Conservation (phyloP, 495 filamentous ascomycete genomes). For the Xylaria grammica region DNA sequence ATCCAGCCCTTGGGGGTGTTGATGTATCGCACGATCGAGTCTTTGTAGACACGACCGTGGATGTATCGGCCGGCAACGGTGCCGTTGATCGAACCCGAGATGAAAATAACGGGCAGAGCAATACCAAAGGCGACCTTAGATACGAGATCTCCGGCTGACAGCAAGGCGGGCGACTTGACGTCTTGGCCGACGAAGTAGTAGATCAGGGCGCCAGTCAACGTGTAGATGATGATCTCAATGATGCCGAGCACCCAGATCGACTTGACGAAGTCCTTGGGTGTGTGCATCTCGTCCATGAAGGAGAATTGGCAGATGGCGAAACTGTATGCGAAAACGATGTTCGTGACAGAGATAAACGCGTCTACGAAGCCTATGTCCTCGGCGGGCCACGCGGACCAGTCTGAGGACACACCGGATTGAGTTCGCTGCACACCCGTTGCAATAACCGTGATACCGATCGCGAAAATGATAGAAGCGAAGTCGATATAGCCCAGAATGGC, state of each 20-base stretch:
- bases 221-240: slow-evolving; percentile 71
- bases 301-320: slow-evolving; percentile 76
- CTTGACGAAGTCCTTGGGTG: slow-evolving; percentile 69
- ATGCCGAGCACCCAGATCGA: slow-evolving; percentile 67
- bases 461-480: slow-evolving; percentile 67
- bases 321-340: slow-evolving; percentile 77
- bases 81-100: slow-evolving; percentile 66
- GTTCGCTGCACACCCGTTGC: slow-evolving; percentile 61
- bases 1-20: slow-evolving; percentile 62
- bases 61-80: slow-evolving; percentile 66
- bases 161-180: slow-evolving; percentile 73
- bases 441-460: slow-evolving; percentile 73
- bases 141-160: slow-evolving; percentile 63
- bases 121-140: slow-evolving; percentile 80
- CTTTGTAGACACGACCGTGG: slow-evolving; percentile 64
- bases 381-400: slow-evolving; percentile 52
- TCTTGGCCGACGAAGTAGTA: slow-evolving; percentile 73
- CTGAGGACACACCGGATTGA: slow-evolving; percentile 40
- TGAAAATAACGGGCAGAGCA: slow-evolving; percentile 80
- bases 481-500: slow-evolving; percentile 67
- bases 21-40: slow-evolving; percentile 62
- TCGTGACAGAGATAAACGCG: slow-evolving; percentile 69
- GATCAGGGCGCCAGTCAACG: slow-evolving; percentile 68
- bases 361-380: slow-evolving; percentile 43
- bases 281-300: slow-evolving; percentile 79